Evolutionary conservation across 345 rosid genomes (phyloP).

Genomic region (Aurinia saxatilis): DNA sequence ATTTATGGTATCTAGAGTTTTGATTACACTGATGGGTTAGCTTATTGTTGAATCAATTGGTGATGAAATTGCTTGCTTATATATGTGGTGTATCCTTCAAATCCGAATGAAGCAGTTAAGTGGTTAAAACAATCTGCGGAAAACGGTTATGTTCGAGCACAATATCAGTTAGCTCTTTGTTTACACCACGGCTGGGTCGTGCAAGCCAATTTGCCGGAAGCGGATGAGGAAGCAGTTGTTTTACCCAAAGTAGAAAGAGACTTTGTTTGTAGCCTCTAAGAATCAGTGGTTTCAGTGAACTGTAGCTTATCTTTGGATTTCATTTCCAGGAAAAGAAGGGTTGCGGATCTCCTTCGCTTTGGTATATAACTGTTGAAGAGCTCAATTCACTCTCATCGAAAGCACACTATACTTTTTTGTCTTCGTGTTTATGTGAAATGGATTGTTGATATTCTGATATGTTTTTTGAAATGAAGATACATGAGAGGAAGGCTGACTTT

Average conservation of each 20-base stretch:
- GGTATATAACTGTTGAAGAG: slow-evolving; percentile 66
- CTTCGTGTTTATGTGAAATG: not conserved
- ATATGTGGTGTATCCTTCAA: too few relatives aligned
- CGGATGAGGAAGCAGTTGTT: slow-evolving; percentile 42
- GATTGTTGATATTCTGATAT: not conserved
- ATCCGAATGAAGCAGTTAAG: too few relatives aligned
- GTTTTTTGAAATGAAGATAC: slow-evolving; percentile 23
- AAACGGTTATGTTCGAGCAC: too few relatives aligned
- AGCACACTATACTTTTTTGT: slow-evolving; percentile 21
- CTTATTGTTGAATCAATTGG: too few relatives aligned
- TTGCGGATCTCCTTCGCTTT: slow-evolving; percentile 58
- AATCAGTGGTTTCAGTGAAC: not conserved
- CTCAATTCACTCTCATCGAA: slow-evolving; percentile 67
- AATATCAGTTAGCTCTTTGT: too few relatives aligned
- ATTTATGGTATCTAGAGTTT: too few relatives aligned
- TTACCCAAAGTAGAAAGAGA: slow-evolving; percentile 61
- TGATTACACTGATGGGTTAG: too few relatives aligned
- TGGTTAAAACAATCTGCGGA: too few relatives aligned
- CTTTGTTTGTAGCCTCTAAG: not conserved
- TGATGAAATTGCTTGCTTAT: too few relatives aligned
- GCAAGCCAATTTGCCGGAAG: too few relatives aligned
- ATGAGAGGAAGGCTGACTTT: too few relatives aligned
- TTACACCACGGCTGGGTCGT: too few relatives aligned
- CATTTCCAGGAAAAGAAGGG: slow-evolving; percentile 70
- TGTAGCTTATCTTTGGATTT: not conserved